Conservation (phyloP, 352 stramenopile species). For the Phytophthora ohioensis region DNA sequence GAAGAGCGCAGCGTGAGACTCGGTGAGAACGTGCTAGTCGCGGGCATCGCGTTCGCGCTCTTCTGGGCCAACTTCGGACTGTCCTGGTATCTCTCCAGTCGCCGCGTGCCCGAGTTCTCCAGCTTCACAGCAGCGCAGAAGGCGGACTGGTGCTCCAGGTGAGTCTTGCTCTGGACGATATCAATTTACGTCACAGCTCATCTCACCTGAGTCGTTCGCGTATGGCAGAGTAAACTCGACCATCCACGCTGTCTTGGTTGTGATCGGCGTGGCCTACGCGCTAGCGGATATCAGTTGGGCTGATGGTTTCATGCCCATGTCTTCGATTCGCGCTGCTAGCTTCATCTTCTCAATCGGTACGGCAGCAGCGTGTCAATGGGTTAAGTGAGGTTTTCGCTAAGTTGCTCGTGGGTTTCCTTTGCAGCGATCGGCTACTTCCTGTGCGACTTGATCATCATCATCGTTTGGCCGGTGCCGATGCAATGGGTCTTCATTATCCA, state of each 20-base stretch:
- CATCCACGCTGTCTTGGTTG: slow-evolving; percentile 72
- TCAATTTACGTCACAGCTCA: neutral
- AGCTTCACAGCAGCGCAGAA: slow-evolving; percentile 73
- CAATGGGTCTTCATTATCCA: slow-evolving; percentile 83
- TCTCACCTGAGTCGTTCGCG: neutral
- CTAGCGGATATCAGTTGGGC: slow-evolving; percentile 73
- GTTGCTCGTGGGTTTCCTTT: slow-evolving; percentile 15
- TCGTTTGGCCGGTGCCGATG: slow-evolving; percentile 80
- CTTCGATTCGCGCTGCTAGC: slow-evolving; percentile 74
- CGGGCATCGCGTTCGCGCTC: slow-evolving; percentile 62
- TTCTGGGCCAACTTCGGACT: slow-evolving; percentile 77
- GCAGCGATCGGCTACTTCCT: slow-evolving; percentile 84
- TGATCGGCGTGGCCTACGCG: slow-evolving; percentile 72
- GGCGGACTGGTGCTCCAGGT: slow-evolving; percentile 86
- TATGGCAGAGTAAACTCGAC: slow-evolving; percentile 78
- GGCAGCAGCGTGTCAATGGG: neutral
- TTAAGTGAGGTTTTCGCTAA: slow-evolving; percentile 3
- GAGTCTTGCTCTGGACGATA: slow-evolving; percentile 14
- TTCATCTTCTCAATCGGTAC: slow-evolving; percentile 88
- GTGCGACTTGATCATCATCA: slow-evolving; percentile 84
- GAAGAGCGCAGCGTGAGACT: slow-evolving; percentile 69
- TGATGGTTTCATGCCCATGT: slow-evolving; percentile 72
- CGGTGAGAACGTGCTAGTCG: slow-evolving; percentile 72
- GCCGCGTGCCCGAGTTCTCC: slow-evolving; percentile 66
- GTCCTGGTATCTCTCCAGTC: slow-evolving; percentile 68